Percentiles rank a stretch among this genome's conserved stretches.
phyloP scores from a whole-genome alignment of 352 stramenopile genomes.

The Globisporangium heterothallicum region DNA sequence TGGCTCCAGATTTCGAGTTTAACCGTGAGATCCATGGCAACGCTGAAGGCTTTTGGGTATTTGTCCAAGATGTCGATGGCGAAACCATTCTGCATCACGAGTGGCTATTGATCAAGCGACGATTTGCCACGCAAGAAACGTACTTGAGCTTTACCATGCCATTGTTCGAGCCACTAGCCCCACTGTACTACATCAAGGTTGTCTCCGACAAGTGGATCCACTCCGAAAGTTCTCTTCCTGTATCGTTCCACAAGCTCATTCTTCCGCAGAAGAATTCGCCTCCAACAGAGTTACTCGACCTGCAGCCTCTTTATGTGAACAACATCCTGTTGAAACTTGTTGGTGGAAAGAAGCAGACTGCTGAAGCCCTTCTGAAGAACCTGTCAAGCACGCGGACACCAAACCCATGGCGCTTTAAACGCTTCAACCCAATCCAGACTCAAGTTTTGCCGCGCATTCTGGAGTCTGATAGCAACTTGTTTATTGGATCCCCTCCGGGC shows the following conservation, averaged over 20 bases:
- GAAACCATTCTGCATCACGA: conserved; percentile 99
- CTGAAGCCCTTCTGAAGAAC: conserved; percentile 46
- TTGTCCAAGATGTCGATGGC: conserved; percentile 98
- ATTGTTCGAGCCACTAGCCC: conserved; percentile 96
- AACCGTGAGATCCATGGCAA: conserved; percentile 95
- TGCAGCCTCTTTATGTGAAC: conserved; percentile 94
- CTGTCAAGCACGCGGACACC: conserved; percentile 30
- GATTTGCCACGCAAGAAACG: conserved; percentile 74
- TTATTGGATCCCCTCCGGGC: conserved; percentile 94
- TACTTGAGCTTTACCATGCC: conserved; percentile 95
- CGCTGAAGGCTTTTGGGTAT: conserved; percentile 95
- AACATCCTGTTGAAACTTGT: conserved; percentile 75
- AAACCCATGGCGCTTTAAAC: conserved; percentile 74
- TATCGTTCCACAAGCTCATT: conserved; percentile 99
- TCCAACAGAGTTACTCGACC: conserved; percentile 96
- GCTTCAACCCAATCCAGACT: conserved; percentile 99
- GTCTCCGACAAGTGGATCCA: conserved; percentile 99
- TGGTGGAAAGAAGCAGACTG: conserved; percentile 51
- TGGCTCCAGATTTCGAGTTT: conserved; percentile 98
- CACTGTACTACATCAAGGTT: conserved; percentile 98
- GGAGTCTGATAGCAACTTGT: conserved; percentile 93
- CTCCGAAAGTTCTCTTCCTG: conserved; percentile 92
- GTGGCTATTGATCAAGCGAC: conserved; percentile 92
- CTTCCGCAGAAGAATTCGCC: conserved; percentile 98
- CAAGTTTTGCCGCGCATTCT: conserved; percentile 95